These are phyloP conservation scores for Didymella lethalis DNA, from an alignment of 2,329 filamentous ascomycete species.

Conservation along the genomic window DNA sequence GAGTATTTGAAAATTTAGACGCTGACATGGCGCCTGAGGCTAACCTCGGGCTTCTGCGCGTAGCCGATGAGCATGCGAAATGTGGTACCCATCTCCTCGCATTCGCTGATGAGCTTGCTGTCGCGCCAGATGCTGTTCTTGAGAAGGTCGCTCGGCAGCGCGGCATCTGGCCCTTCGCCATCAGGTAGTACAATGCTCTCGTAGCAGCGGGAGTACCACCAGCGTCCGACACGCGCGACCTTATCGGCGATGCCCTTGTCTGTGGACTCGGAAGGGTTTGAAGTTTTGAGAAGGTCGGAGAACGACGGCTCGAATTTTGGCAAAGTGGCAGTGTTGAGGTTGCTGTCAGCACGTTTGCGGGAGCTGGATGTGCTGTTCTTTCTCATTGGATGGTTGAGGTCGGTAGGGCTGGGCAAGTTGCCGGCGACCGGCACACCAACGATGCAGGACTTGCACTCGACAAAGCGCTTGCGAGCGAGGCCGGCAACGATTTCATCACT, in stretches of 20 bases:
- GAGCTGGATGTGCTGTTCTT: conserved; percentile 44
- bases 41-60: conserved; percentile 75
- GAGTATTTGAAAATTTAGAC: conserved; percentile 43
- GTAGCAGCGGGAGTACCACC: conserved; percentile 97
- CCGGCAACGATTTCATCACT: conserved; percentile 68
- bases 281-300: conserved; percentile 47
- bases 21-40: conserved; percentile 58
- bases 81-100: conserved; percentile 83
- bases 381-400: conserved; percentile 32
- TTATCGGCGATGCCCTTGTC: conserved; percentile 91
- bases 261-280: conserved; percentile 53
- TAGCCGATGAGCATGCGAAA: conserved; percentile 92
- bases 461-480: conserved; percentile 73
- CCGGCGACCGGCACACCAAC: conserved; percentile 77
- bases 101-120: conserved; percentile 77
- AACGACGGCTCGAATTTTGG: conserved; percentile 47
- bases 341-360: conserved; percentile 20
- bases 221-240: conserved; percentile 88
- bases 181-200: conserved; percentile 67
- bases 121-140: conserved; percentile 81
- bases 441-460: conserved; percentile 75
- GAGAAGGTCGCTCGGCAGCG: conserved; percentile 49
- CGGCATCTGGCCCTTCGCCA: conserved; percentile 41
- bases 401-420: conserved; percentile 49
- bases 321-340: conserved; percentile 23